A percentile compares a stretch with the other conserved stretches of the same genome.
Evolutionary conservation across 805 yeast genomes (phyloP).

Genomic region (Maudiozyma bulderi): DNA sequence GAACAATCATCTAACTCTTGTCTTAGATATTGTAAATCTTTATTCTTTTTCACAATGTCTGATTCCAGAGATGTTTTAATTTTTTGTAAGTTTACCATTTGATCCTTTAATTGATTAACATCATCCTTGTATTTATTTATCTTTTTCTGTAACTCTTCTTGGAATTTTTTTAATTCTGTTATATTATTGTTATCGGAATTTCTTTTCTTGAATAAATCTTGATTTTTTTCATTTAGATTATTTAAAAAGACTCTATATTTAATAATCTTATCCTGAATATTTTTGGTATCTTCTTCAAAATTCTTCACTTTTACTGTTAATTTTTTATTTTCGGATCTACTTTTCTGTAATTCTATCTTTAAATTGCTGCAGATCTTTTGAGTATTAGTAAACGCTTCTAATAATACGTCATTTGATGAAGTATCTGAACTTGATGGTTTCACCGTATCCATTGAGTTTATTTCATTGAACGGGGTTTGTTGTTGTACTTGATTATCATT

Average conservation of each 20-base stretch:
- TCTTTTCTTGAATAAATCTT: conserved; percentile 18
- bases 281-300: conserved; percentile 17
- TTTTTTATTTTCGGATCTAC: conserved; percentile 19
- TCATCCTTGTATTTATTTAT: conserved; percentile 17
- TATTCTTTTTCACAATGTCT: conserved; percentile 19
- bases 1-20: conserved; percentile 35
- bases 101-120: conserved; percentile 13
- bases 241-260: conserved; percentile 17
- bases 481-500: background rate
- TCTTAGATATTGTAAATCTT: conserved; percentile 30
- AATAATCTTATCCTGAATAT: conserved; percentile 15
- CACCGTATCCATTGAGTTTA: background rate
- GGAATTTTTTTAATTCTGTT: conserved; percentile 18
- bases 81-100: conserved; percentile 20
- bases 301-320: conserved; percentile 19
- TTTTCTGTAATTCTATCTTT: conserved; percentile 26
- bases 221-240: conserved; percentile 16
- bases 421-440: conserved; percentile 3
- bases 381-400: conserved; percentile 33
- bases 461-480: too few relatives aligned
- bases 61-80: conserved; percentile 13
- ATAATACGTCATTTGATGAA: conserved; percentile 29
- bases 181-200: conserved; percentile 14
- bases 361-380: conserved; percentile 30
- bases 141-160: conserved; percentile 9